Evolutionary conservation across 371 early-diverging fungal genomes (phyloP).

Genomic region (Lichtheimia ornata): DNA sequence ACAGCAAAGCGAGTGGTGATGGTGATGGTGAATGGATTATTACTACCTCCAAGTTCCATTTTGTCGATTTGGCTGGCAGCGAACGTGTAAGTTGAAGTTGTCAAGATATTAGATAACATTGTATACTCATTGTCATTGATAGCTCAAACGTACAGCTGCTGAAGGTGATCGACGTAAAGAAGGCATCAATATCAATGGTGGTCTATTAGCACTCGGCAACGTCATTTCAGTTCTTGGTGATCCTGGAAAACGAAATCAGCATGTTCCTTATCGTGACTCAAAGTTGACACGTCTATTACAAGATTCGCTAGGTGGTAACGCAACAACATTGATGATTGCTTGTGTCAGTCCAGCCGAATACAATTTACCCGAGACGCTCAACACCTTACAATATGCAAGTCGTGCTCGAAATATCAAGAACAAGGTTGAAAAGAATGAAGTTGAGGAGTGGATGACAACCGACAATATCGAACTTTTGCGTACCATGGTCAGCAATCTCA

Average conservation of each 20-base stretch:
- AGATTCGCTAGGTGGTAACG: conserved; percentile 94
- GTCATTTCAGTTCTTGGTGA: conserved; percentile 99
- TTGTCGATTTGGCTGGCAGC: conserved; percentile 99
- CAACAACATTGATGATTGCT: conserved; percentile 91
- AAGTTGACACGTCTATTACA: conserved; percentile 98
- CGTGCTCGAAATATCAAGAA: conserved; percentile 89
- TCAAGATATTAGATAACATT: neutral
- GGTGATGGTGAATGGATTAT: conserved; percentile 56
- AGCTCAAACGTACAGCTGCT: conserved; percentile 92
- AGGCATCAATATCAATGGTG: conserved; percentile 97
- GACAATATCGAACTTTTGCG: conserved; percentile 63
- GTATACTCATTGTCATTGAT: neutral
- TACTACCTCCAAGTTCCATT: conserved; percentile 92
- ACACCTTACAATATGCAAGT: conserved; percentile 91
- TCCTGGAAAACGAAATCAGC: conserved; percentile 58
- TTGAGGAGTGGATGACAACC: conserved; percentile 67
- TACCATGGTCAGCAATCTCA: conserved; percentile 55
- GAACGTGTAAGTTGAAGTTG: conserved; percentile 74
- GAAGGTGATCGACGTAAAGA: conserved; percentile 96
- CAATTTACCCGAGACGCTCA: conserved; percentile 88
- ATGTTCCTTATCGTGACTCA: conserved; percentile 97
- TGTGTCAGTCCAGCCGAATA: conserved; percentile 83
- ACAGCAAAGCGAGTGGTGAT: neutral
- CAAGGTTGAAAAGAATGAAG: conserved; percentile 67
- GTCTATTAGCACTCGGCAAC: conserved; percentile 97